Percentiles rank a stretch among this genome's conserved stretches.
phyloP scores from a whole-genome alignment of 306 rosid species.

The Herpetospermum pedunculosum region DNA sequence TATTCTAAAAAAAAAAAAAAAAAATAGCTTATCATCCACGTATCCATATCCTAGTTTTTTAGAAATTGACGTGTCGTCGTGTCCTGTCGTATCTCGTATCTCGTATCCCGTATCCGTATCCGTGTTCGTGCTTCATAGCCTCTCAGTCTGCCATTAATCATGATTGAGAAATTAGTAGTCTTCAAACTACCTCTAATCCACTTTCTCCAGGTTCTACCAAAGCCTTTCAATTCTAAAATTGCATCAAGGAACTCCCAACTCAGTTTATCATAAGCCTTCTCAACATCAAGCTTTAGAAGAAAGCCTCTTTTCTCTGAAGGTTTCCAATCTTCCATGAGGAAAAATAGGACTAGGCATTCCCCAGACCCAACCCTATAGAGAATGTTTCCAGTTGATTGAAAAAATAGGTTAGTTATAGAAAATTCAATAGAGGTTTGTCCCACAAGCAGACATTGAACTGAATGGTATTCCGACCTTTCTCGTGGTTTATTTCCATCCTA shows the following conservation, averaged over 20 bases:
- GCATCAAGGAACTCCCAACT: neutral
- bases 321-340: neutral
- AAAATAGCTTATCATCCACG: too few relatives aligned
- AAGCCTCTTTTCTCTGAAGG: neutral
- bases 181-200: neutral
- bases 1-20: too few relatives aligned
- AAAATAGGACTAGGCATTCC: neutral
- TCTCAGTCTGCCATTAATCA: neutral
- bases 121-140: too few relatives aligned
- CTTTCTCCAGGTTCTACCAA: neutral
- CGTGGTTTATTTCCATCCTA: neutral
- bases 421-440: neutral
- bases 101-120: too few relatives aligned
- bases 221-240: neutral
- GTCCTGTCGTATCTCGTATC: too few relatives aligned
- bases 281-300: neutral
- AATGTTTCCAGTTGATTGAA: neutral
- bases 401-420: neutral
- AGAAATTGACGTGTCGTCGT: too few relatives aligned
- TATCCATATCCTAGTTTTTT: too few relatives aligned
- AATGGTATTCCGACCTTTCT: neutral
- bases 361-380: neutral
- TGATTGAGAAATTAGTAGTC: too few relatives aligned
- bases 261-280: neutral
- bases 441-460: neutral